Evolutionary conservation across 371 early-diverging fungal genomes (phyloP), one percentile per base, ranked within the genome.

Genomic region (Haplosporangium sp.): DNA sequence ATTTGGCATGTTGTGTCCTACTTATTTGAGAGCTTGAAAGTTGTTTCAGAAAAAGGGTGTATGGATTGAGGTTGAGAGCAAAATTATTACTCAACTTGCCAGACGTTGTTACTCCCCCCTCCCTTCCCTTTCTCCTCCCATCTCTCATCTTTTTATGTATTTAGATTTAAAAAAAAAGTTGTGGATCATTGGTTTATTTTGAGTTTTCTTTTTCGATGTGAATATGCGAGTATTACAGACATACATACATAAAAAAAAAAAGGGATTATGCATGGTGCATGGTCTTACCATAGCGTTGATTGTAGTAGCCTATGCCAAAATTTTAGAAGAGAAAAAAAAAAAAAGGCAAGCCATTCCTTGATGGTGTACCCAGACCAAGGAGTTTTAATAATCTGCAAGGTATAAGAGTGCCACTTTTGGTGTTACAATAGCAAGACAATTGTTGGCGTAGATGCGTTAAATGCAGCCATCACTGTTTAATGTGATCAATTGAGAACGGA

Each of bases 361-460:
- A n/a, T 50, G 50, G 50, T 50, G 50, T n/a, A 19, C 50, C 50
- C 50, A 15, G 50, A 50, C n/a, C 50, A 50, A 50, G n/a, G 50
- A 50, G n/a, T 27, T 15, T n/a, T 50, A 50, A 50, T 50, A 15
- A 50, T 50, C n/a, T 50, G 50, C n/a, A 50, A 50, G n/a, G n/a
- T 7, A 45, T 42, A 42, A 10, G 27, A 27, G 27, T 27, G 27
- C 27, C 27, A 27, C 27, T 27, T 27, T 27, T 27, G 27, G 27
- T 27, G 27, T 27, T 42, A 10, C 10, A 10, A 7, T 15, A 47
- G 8, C 47, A n/a, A 50, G 50, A 50, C 1, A n/a, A n/a, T 50
- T 50, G 7, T 50, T 6, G 50, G 48, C 15, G 48, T 48, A 17
- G 15, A 48, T 48, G 11, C 13, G 1, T 48, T 3, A n/a, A 17